Base-by-base conservation (phyloP, 2,329 filamentous ascomycete genomes). In the Exophiala oligosperma region DNA sequence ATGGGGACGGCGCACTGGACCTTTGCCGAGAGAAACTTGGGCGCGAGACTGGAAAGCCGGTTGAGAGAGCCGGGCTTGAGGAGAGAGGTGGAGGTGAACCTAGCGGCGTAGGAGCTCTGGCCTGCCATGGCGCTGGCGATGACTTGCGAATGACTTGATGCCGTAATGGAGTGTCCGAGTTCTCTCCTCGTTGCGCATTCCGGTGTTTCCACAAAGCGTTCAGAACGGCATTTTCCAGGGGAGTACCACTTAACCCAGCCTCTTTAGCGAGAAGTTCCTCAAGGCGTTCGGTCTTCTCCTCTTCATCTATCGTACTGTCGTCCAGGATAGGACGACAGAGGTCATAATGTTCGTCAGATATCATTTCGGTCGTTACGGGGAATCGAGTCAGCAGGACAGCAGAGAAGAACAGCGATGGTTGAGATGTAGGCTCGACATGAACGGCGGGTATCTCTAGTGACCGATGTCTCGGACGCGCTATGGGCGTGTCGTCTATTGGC, bases 101-200 rank as follows among this genome's bases (percentile, higher is more conserved):
- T 32, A 92, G 76, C 49, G 93, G 92, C 35, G 93, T 97, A 8
- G 86, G 84, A 71, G 82, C 85, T 64, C 89, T 82, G 67, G 86
- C 81, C 71, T 93, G 91, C 93, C 94, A 97, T 48, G 93, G 92
- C 49, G 94, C 92, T 49, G 94, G 94, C 41, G 94, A 97, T 8
- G 91, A 87, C 60, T 92, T 87, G 66, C 94, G 91, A 68, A 97
- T 87, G 69, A 96, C 88, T 51, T 90, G 93, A 74, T 95, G 90
- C 66, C 93, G 89, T 71, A 92, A 87, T 14, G 92, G 89, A 58
- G 92, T 91, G 66, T 92, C 91, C 41, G 91, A 93, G 59, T 87
- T 83, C 24, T 67, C 65, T 43, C 59, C 65, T 17, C 57, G 64
- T 40, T 64, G 55, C 84, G 84, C 84, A 64, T 86, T 84, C 52